phyloP scores from a whole-genome alignment of 2,329 filamentous ascomycete species.

The Ceratocystis ficicola region DNA sequence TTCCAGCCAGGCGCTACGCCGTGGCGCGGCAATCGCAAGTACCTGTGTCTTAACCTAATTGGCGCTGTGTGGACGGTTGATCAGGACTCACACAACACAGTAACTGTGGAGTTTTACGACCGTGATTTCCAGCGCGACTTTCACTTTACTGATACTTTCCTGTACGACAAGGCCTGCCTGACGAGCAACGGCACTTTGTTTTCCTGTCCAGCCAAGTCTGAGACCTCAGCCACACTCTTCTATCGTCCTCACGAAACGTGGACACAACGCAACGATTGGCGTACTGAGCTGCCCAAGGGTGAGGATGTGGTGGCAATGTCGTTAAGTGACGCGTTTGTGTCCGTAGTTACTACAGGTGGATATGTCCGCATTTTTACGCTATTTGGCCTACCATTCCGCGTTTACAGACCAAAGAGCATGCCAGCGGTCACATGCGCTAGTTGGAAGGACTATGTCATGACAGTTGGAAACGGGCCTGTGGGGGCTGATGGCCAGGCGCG shows the following conservation, averaged over 20 bases:
- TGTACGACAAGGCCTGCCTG: conserved; percentile 92
- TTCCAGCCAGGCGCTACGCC: conserved; percentile 90
- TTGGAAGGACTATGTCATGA: conserved; percentile 93
- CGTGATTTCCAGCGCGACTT: conserved; percentile 85
- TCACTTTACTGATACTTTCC: conserved; percentile 91
- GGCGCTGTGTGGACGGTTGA: conserved; percentile 96
- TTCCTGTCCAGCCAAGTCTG: conserved; percentile 59
- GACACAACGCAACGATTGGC: conserved; percentile 84
- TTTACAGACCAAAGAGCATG: conserved; percentile 82
- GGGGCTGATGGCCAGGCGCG: conserved; percentile 64
- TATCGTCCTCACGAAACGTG: conserved; percentile 95
- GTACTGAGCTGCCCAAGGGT: conserved; percentile 72
- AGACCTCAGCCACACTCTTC: conserved; percentile 67
- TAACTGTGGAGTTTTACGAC: conserved; percentile 97
- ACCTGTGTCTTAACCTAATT: conserved; percentile 83
- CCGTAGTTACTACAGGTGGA: conserved; percentile 72
- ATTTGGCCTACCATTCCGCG: conserved; percentile 76
- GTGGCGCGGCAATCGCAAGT: conserved; percentile 88
- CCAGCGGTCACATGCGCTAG: conserved; percentile 87
- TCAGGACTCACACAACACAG: conserved; percentile 83
- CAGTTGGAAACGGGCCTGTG: conserved; percentile 82
- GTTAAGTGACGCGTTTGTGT: conserved; percentile 79
- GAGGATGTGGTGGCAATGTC: conserved; percentile 82
- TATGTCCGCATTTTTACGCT: conserved; percentile 90
- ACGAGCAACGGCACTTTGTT: conserved; percentile 77